phyloP scores from a whole-genome alignment of 2,329 filamentous ascomycete species.

The Colletotrichum trifolii region DNA sequence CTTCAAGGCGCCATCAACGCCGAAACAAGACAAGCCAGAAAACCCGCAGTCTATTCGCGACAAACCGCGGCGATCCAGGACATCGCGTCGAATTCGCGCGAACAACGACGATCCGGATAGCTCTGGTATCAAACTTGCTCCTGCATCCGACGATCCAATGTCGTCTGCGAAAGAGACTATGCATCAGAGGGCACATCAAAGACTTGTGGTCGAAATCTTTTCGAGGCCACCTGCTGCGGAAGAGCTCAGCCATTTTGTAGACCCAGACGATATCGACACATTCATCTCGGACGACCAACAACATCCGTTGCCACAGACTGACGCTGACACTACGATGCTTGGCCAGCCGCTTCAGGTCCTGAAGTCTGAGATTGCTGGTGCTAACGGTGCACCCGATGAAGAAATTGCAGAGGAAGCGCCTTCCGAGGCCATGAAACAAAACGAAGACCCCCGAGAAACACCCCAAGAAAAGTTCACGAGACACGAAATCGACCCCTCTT shows the following conservation, averaged over 20 bases:
- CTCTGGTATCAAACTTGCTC: not conserved
- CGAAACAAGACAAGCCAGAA: too few species aligned
- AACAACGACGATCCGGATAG: too few species aligned
- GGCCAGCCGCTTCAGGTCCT: too few species aligned
- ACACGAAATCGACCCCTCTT: constrained; percentile 35
- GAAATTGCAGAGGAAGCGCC: too few species aligned
- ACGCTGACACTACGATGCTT: not conserved
- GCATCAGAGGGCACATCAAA: not conserved
- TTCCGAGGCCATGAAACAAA: not conserved
- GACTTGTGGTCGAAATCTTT: constrained; percentile 17
- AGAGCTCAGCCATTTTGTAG: constrained; percentile 14
- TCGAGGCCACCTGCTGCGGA: constrained; percentile 7
- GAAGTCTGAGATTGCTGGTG: not conserved
- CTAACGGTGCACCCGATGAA: too few species aligned
- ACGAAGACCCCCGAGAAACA: not conserved
- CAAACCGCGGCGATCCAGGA: too few species aligned
- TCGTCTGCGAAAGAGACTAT: not conserved
- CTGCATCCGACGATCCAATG: not conserved
- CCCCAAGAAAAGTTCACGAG: constrained; percentile 24
- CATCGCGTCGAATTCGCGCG: too few species aligned
- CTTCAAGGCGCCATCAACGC: too few species aligned
- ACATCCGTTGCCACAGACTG: not conserved
- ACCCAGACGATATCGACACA: constrained; percentile 20
- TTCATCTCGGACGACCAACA: not conserved
- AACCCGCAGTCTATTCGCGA: too few species aligned